These are phyloP conservation scores for Nicotiana noctiflora DNA, from an alignment of 257 asterid species.

Conservation along the genomic window DNA sequence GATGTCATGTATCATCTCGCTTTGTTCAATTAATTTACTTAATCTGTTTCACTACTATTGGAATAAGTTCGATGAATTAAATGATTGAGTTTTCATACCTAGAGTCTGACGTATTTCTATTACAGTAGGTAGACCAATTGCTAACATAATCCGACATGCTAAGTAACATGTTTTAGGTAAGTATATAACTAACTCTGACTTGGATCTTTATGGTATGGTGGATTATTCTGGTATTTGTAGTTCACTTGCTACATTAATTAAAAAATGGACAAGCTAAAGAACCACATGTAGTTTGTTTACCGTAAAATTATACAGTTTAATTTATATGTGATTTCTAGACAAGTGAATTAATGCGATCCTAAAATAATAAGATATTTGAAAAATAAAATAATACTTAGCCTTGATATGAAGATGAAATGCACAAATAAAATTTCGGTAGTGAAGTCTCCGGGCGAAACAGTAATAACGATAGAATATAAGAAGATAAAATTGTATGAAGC, in stretches of 20 bases:
- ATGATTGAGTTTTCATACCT: not conserved
- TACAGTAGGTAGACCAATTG: not conserved
- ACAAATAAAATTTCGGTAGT: too few relatives aligned
- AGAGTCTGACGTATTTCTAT: not conserved
- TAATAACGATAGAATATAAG: too few relatives aligned
- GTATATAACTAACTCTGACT: not conserved
- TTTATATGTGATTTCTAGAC: too few relatives aligned
- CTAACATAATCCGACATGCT: not conserved
- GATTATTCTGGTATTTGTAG: not conserved
- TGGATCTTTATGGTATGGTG: not conserved
- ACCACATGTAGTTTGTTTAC: too few relatives aligned
- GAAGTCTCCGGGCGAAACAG: too few relatives aligned
- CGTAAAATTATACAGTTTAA: too few relatives aligned
- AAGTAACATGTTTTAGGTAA: not conserved
- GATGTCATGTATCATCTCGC: too few relatives aligned
- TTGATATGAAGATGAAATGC: too few relatives aligned
- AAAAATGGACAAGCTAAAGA: not conserved
- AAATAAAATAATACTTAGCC: too few relatives aligned
- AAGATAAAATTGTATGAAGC: too few relatives aligned
- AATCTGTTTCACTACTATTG: not conserved
- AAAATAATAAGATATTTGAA: too few relatives aligned
- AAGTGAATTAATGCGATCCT: too few relatives aligned
- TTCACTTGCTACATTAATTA: not conserved
- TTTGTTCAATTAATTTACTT: not conserved
- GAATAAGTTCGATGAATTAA: not conserved